Percentiles rank a stretch among this genome's conserved stretches.
phyloP scores from a whole-genome alignment of 2,329 filamentous ascomycete species.

The Plenodomus biglobosus region DNA sequence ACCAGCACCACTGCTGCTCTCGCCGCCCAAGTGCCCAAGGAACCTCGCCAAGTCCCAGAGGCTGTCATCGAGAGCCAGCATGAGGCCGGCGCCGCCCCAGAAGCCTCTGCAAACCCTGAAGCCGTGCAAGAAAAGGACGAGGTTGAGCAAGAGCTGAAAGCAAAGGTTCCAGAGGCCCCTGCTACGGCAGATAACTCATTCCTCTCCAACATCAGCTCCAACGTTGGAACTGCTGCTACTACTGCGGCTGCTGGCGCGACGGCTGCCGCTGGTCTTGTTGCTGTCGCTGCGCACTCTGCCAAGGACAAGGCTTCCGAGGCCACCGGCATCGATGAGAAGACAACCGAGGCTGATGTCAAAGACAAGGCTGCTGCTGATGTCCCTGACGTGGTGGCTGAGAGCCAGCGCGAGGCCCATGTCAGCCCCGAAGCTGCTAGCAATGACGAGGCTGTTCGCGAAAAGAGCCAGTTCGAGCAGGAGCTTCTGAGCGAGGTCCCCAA shows the following conservation, averaged over 20 bases:
- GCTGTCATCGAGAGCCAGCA: constrained; percentile 72
- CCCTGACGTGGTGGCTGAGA: constrained; percentile 68
- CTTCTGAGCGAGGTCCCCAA: constrained; percentile 49
- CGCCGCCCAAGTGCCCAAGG: constrained; percentile 49
- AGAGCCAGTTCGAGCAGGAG: constrained; percentile 70
- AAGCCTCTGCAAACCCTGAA: constrained; percentile 65
- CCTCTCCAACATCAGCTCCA: constrained; percentile 13
- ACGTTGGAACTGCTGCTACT: constrained; percentile 19
- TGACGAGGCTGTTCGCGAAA: constrained; percentile 66
- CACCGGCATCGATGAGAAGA: constrained; percentile 45
- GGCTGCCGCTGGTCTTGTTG: constrained; percentile 47
- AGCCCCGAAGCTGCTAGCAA: constrained; percentile 66
- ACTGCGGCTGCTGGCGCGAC: constrained; percentile 43
- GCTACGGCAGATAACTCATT: constrained; percentile 42
- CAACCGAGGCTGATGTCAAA: constrained; percentile 40
- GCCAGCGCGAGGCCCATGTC: constrained; percentile 64
- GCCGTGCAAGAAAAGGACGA: constrained; percentile 71
- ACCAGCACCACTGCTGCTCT: constrained; percentile 51
- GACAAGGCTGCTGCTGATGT: constrained; percentile 36
- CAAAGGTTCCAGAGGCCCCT: constrained; percentile 60
- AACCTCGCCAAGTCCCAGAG: constrained; percentile 54
- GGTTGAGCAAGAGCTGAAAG: constrained; percentile 70
- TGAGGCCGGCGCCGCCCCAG: constrained; percentile 64
- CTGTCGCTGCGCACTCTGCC: constrained; percentile 33
- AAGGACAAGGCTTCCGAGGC: constrained; percentile 42